phyloP scores from a whole-genome alignment of 768 basidiomycete species.

The Lactarius quietus region DNA sequence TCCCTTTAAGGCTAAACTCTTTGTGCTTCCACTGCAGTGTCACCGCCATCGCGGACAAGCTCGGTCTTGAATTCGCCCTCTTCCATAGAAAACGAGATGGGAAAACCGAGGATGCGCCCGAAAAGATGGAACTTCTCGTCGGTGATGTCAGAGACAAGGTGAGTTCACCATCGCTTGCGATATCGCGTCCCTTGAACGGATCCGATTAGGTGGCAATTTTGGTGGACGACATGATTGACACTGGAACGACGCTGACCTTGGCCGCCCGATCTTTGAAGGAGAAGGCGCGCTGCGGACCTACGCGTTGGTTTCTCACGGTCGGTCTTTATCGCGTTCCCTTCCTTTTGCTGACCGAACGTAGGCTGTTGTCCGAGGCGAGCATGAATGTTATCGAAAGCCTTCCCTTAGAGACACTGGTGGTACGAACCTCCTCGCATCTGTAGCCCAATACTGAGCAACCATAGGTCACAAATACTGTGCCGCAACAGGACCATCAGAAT shows the following conservation, averaged over 20 bases:
- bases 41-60: conserved; percentile 92
- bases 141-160: conserved; percentile 92
- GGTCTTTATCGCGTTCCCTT: conserved; percentile 22
- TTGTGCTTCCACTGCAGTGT: conserved; percentile 48
- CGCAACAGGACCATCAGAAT: conserved; percentile 66
- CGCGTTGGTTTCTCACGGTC: conserved; percentile 91
- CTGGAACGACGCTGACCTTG: conserved; percentile 81
- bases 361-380: conserved; percentile 77
- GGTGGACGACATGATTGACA: conserved; percentile 99
- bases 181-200: conserved; percentile 6
- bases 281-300: conserved; percentile 85
- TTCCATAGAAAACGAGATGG: conserved; percentile 88
- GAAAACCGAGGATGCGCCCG: conserved; percentile 59
- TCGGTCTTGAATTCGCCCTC: conserved; percentile 91
- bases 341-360: conserved; percentile 30
- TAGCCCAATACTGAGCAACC: neutral
- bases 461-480: conserved; percentile 93
- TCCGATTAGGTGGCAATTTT: conserved; percentile 74
- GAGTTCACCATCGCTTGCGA: conserved; percentile 14
- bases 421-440: conserved; percentile 38
- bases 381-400: conserved; percentile 64
- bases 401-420: conserved; percentile 83
- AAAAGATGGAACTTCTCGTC: conserved; percentile 90
- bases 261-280: conserved; percentile 85
- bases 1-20: neutral